Evolutionary conservation across 2,329 filamentous ascomycete species (phyloP), one percentile per base, ranked within the genome.

Genomic region (Exserohilum rostratum): DNA sequence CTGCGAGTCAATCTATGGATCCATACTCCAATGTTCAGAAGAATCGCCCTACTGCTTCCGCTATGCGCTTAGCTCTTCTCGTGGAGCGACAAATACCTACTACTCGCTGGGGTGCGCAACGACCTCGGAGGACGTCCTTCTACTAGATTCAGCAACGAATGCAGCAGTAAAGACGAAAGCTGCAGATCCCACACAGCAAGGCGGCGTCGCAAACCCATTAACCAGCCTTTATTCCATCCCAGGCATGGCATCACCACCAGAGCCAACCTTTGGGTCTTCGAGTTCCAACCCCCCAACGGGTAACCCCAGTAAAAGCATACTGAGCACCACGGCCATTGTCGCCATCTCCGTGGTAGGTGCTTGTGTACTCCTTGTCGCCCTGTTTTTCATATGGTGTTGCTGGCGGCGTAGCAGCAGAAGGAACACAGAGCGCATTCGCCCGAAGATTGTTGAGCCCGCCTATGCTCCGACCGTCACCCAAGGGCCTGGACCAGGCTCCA

Each of bases 21-120:
- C 53, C 15, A 46, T 55, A 17, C 37, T 55, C 1, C 46, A 50
- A 39, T 52, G 53, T 33, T 55, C 53, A n/a, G 6, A 20, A 43
- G 42, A 46, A 20, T 42, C 47, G n/a, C 53, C 48, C 5, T 20
- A 51, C 3, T 55, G 53, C 15, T 46, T 43, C 22, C 29, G 31
- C 10, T 55, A 55, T 34, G 47, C 47, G 9, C 53, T 43, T 37
- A 43, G 20, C 20, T 37, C 47, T 46, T 35, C 35, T n/a, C 53
- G 27, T 11, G 43, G 18, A 25, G 47, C 18, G 3, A 18, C 25
- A 11, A 9, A 31, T 42, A 55, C 48, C 2, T 52, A 29, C n/a
- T 47, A 38, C 18, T 55, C 53, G 6, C 38, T 27, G 6, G 43
- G 42, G 30, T 55, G 53, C 22, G 53, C 47, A 17, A 44, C 47